Evolutionary conservation across 2,329 filamentous ascomycete genomes (phyloP).

Genomic region (Mycocentrospora acerina): DNA sequence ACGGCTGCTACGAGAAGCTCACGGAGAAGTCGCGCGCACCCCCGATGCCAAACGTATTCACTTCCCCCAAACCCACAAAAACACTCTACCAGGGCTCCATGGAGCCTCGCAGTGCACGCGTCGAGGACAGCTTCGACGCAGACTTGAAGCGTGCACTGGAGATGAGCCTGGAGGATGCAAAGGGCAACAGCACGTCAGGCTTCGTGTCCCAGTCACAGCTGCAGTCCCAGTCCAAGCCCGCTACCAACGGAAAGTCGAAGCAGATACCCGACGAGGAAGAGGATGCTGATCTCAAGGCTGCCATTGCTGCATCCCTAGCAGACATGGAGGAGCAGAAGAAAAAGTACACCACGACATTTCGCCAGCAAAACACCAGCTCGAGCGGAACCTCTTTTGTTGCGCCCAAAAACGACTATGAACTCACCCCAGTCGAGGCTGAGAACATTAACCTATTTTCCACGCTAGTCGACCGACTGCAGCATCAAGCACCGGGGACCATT

Average conservation of each 20-base stretch:
- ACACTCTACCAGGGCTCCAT: constrained; percentile 68
- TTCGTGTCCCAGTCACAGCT: constrained; percentile 68
- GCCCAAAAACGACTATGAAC: constrained; percentile 90
- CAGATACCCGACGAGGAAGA: constrained; percentile 69
- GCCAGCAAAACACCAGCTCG: constrained; percentile 68
- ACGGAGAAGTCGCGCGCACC: constrained; percentile 66
- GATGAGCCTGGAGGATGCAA: constrained; percentile 95
- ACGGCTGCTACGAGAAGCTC: constrained; percentile 89
- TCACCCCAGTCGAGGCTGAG: constrained; percentile 90
- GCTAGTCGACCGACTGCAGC: constrained; percentile 88
- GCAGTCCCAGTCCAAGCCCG: constrained; percentile 40
- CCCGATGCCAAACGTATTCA: constrained; percentile 47
- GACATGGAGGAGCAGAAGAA: constrained; percentile 99
- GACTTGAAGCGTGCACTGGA: constrained; percentile 90
- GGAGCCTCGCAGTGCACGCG: constrained; percentile 85
- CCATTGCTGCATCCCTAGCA: constrained; percentile 88
- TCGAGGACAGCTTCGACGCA: constrained; percentile 91
- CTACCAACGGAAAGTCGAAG: constrained; percentile 38
- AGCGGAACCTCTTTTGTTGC: constrained; percentile 53
- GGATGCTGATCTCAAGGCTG: constrained; percentile 88
- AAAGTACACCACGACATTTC: constrained; percentile 79
- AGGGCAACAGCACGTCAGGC: constrained; percentile 67
- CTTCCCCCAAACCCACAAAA: constrained; percentile 58
- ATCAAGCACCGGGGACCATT: constrained; percentile 93
- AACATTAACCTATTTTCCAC: constrained; percentile 97